Evolutionary conservation across 306 rosid genomes (phyloP).

Genomic region (Sophora flavescens): DNA sequence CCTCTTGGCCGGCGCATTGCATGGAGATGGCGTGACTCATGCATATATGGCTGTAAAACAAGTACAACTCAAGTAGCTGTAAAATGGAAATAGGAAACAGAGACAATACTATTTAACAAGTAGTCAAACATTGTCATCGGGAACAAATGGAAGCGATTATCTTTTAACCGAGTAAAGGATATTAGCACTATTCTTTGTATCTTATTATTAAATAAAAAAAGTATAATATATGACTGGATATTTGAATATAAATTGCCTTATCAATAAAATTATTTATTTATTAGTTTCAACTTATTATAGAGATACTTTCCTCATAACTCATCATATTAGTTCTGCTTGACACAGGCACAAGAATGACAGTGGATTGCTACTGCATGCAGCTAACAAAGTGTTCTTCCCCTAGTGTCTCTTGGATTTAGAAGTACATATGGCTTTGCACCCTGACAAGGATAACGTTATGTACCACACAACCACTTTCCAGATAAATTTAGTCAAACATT

Average conservation of each 20-base stretch:
- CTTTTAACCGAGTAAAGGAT: conserved; percentile 9
- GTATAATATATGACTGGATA: neutral
- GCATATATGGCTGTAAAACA: conserved; percentile 90
- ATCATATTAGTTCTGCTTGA: neutral
- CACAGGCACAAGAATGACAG: neutral
- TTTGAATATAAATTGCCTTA: conserved; percentile 1
- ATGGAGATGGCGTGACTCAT: conserved; percentile 95
- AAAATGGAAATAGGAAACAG: neutral
- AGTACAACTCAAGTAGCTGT: conserved; percentile 34
- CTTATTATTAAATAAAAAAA: neutral
- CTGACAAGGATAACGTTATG: neutral
- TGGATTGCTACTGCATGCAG: neutral
- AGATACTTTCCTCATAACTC: neutral
- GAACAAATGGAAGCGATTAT: neutral
- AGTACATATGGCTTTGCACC: neutral
- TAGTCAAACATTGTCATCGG: neutral
- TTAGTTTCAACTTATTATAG: neutral
- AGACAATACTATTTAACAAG: conserved; percentile 10
- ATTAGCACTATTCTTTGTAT: conserved; percentile 23
- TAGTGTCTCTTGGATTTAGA: neutral
- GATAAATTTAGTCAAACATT: conserved; percentile 5
- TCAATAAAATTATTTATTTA: neutral
- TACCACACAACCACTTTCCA: conserved; percentile 17
- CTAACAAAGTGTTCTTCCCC: neutral
- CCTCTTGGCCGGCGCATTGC: conserved; percentile 97